Base-by-base conservation (phyloP, 2,329 filamentous ascomycete genomes). In the Alternaria metachromatica region DNA sequence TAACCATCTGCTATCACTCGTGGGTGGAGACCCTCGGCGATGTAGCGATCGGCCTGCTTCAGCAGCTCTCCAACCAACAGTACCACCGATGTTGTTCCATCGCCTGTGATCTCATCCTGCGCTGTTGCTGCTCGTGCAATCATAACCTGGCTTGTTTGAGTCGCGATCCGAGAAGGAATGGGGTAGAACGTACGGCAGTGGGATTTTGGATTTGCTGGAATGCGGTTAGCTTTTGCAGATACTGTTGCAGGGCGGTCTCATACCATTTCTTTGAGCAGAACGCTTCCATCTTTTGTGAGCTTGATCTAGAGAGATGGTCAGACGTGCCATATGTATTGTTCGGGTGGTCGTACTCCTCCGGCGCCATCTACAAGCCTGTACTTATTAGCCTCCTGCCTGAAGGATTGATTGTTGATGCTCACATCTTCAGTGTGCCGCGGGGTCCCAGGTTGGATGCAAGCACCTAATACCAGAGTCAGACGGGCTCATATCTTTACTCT, bases 281-380 rank as follows among this genome's bases (percentile, higher is more conserved):
- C 95, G 77, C 97, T 97, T 80, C 96, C 96, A 84, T 99, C 96
- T 83, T 99, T 99, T 74, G 96, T 99, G 80, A 99, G 88, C 85
- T 99, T 99, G 85, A 99, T 99, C 89, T 96, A 73, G 79, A 53
- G 8, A 18, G 58, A 23, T 63, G 10, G 64, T 64, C 54, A 69
- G 75, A 75, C 58, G 54, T 43, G 59, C 63, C 20, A 33, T 45
- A 28, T 20, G 7, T 10, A 18, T 48, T 8, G 10, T 23, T 13
- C 9, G 10, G 12, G 10, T 15, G 23, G 7, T 72, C 84, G 67
- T 85, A 87, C 85, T 77, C 81, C 84, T 72, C 88, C 88, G 64
- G 88, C 84, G 68, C 88, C 88, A 75, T 90, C 88, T 54, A 89
- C 87, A 75, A 89, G 81, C 85, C 85, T 87, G 66, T 50, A 49